Percentiles rank a stretch among this genome's conserved stretches.
Conservation (phyloP, 257 asterid genomes). For the Echium plantagineum region DNA sequence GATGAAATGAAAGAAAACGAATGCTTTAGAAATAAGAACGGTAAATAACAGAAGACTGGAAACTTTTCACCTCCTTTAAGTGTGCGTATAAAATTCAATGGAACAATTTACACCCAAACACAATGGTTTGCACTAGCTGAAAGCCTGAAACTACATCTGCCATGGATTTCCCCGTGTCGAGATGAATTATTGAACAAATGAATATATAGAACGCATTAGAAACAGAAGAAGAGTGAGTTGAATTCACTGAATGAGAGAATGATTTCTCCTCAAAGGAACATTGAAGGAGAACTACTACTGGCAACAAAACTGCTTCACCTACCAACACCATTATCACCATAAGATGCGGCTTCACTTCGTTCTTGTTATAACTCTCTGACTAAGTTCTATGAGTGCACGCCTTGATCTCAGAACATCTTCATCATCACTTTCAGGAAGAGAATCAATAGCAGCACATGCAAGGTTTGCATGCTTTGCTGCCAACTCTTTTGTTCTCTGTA, state of each 20-base stretch:
- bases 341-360: slow-evolving; percentile 25
- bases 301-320: slow-evolving; percentile 13
- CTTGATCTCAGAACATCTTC: slow-evolving; percentile 71
- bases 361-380: slow-evolving; percentile 74
- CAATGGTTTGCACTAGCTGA: no score
- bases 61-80: no score
- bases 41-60: neutral
- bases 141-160: neutral
- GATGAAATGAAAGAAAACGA: no score
- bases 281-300: neutral
- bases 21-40: neutral
- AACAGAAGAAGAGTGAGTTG: neutral
- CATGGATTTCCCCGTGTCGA: neutral
- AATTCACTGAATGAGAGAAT: no score
- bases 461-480: slow-evolving; percentile 75
- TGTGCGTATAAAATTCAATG: no score
- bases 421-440: slow-evolving; percentile 63
- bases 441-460: slow-evolving; percentile 68
- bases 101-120: no score
- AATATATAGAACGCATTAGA: neutral
- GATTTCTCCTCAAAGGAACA: neutral
- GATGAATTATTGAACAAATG: neutral
- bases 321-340: neutral
- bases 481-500: slow-evolving; percentile 70
- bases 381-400: slow-evolving; percentile 69